Percentiles rank a stretch among this genome's conserved stretches.
These are phyloP conservation scores for Vachellia collinsii DNA, from an alignment of 306 rosid species.

Conservation along the genomic window DNA sequence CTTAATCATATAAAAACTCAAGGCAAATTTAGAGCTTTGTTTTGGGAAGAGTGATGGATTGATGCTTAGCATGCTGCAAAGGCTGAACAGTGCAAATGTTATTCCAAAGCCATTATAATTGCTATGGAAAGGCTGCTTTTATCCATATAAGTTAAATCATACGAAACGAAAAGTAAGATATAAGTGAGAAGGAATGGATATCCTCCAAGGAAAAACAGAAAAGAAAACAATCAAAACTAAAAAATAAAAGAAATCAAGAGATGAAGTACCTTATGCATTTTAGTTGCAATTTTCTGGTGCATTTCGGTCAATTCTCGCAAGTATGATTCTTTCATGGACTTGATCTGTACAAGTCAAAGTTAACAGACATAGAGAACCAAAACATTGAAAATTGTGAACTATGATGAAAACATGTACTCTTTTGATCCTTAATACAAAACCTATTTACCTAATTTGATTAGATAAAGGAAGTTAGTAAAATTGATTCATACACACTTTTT, in stretches of 20 bases:
- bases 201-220: neutral
- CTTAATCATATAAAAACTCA: neutral
- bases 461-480: too few species aligned
- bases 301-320: slow-evolving; percentile 63
- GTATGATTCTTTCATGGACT: slow-evolving; percentile 69
- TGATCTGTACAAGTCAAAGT: slow-evolving; percentile 53
- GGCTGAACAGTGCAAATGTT: neutral
- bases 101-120: slow-evolving; percentile 18
- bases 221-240: neutral
- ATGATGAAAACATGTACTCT: neutral
- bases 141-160: slow-evolving; percentile 15
- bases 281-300: slow-evolving; percentile 57
- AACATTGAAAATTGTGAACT: slow-evolving; percentile 25
- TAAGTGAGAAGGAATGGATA: neutral
- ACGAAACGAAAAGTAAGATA: neutral
- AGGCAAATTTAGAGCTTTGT: slow-evolving; percentile 9
- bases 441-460: too few species aligned
- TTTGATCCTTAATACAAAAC: neutral
- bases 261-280: slow-evolving; percentile 62
- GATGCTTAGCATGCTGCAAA: slow-evolving; percentile 17
- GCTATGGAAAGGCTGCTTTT: slow-evolving; percentile 14
- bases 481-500: too few species aligned
- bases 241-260: neutral
- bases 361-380: slow-evolving; percentile 32
- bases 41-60: slow-evolving; percentile 19